A percentile compares a stretch with the other conserved stretches of the same genome.
Evolutionary conservation across 805 yeast species (phyloP).

Genomic region (Saccharomycopsis lassenensis): DNA sequence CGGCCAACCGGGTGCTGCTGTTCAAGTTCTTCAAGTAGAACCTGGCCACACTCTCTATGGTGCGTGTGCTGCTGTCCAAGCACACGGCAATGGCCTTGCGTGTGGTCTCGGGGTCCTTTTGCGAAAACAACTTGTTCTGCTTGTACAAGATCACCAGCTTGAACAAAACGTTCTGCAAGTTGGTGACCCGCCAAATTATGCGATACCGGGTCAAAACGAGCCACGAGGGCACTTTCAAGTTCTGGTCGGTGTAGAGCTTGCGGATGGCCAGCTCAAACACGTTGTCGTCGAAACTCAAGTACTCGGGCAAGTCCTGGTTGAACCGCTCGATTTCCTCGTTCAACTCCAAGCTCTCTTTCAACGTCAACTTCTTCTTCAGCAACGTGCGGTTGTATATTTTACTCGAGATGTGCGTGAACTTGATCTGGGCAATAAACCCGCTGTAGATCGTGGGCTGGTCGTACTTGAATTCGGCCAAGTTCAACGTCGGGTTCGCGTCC

Average conservation of each 20-base stretch:
- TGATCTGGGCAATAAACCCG: conserved; percentile 44
- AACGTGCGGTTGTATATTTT: conserved; percentile 37
- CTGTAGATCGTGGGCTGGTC: conserved; percentile 55
- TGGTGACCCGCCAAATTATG: conserved; percentile 48
- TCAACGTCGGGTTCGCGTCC: conserved; percentile 16
- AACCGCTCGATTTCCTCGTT: conserved; percentile 33
- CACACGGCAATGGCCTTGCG: conserved; percentile 41
- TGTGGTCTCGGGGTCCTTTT: conserved; percentile 31
- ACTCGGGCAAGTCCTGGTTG: conserved; percentile 32
- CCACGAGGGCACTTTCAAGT: conserved; percentile 33
- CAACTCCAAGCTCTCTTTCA: conserved; percentile 39
- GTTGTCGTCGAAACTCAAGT: conserved; percentile 33
- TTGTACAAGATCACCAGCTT: conserved; percentile 49
- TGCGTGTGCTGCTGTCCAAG: conserved; percentile 39
- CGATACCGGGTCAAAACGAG: conserved; percentile 41
- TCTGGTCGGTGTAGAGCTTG: conserved; percentile 16
- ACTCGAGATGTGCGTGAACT: conserved; percentile 37
- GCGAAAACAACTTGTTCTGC: conserved; percentile 29
- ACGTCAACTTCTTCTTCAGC: conserved; percentile 36
- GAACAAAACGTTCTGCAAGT: conserved; percentile 42
- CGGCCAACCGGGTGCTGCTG: conserved; percentile 22
- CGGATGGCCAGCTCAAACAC: conserved; percentile 22
- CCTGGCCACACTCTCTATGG: conserved; percentile 37
- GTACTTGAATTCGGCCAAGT: conserved; percentile 21
- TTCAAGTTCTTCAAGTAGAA: conserved; percentile 15